Evolutionary conservation across 2,329 filamentous ascomycete species (phyloP).

Genomic region (Exophiala mesophila): DNA sequence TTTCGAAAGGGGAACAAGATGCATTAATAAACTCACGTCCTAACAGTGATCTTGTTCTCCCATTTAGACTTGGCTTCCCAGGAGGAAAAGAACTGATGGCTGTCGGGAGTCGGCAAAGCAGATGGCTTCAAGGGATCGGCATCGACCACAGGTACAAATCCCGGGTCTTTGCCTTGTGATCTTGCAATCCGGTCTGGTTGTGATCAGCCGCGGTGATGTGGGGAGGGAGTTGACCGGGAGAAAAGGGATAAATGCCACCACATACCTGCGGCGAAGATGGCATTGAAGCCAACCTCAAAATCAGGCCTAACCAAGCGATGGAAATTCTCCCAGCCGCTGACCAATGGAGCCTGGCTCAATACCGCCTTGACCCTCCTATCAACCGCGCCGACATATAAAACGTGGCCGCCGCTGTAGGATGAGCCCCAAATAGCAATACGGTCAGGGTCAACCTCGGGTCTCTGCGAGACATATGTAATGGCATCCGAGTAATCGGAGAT

Average conservation of each 20-base stretch:
- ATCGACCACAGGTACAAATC: conserved; percentile 32
- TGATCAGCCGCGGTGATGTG: neutral
- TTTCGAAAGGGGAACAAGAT: neutral
- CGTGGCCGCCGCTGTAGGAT: conserved; percentile 39
- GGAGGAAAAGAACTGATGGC: conserved; percentile 32
- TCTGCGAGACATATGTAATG: conserved; percentile 31
- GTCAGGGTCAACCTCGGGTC: conserved; percentile 29
- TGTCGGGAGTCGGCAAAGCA: conserved; percentile 34
- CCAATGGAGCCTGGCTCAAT: conserved; percentile 35
- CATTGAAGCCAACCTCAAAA: conserved; percentile 27
- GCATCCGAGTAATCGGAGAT: conserved; percentile 37
- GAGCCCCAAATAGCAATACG: conserved; percentile 36
- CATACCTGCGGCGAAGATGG: conserved; percentile 29
- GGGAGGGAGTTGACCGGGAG: neutral
- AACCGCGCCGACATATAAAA: conserved; percentile 35
- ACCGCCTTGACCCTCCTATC: conserved; percentile 40
- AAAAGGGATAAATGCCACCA: neutral
- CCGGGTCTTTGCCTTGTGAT: conserved; percentile 30
- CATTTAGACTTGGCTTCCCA: conserved; percentile 34
- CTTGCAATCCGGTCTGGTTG: conserved; percentile 28
- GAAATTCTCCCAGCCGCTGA: conserved; percentile 36
- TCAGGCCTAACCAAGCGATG: conserved; percentile 32
- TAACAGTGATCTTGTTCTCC: conserved; percentile 38
- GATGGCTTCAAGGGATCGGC: conserved; percentile 30
- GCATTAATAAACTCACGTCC: conserved; percentile 21